Conservation (phyloP, 768 basidiomycete genomes). For the Russula ochroleuca region DNA sequence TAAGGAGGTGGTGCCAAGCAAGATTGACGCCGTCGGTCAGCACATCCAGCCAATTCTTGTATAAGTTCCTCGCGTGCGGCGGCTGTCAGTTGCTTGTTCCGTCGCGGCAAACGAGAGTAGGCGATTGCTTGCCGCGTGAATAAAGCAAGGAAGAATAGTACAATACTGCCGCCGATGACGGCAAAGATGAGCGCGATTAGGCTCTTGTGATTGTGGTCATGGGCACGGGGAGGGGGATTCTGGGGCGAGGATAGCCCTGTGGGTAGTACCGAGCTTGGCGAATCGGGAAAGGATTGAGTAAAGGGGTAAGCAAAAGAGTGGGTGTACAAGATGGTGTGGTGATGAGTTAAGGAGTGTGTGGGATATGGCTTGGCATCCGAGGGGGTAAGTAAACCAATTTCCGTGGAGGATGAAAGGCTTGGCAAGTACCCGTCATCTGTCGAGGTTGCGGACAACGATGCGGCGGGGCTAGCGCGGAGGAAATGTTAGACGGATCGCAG, state of each 20-base stretch:
- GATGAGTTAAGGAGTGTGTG: not conserved
- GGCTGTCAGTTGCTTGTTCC: slow-evolving; percentile 41
- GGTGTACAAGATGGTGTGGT: not conserved
- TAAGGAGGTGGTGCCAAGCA: slow-evolving; percentile 48
- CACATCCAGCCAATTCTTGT: slow-evolving; percentile 48
- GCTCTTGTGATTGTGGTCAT: slow-evolving; percentile 14
- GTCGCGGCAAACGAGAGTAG: slow-evolving; percentile 44
- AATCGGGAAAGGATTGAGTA: not conserved
- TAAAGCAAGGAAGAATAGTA: slow-evolving; percentile 36
- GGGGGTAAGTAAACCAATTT: not conserved
- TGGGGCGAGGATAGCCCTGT: slow-evolving; percentile 8
- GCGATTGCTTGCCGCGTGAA: slow-evolving; percentile 42
- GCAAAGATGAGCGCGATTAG: slow-evolving; percentile 43
- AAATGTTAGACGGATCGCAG: not conserved
- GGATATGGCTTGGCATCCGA: not conserved
- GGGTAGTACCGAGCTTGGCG: not conserved
- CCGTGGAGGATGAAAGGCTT: not conserved
- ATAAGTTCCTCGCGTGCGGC: slow-evolving; percentile 45
- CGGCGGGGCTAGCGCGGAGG: not conserved
- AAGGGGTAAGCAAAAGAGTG: not conserved
- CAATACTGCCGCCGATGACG: slow-evolving; percentile 43
- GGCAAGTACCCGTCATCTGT: not conserved
- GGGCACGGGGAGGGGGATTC: not conserved
- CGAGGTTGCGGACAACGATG: not conserved
- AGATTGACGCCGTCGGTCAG: slow-evolving; percentile 30